These are phyloP conservation scores for Ophiognomonia clavigignenti-juglandacearum DNA, from an alignment of 2,329 filamentous ascomycete genomes.

Conservation along the genomic window DNA sequence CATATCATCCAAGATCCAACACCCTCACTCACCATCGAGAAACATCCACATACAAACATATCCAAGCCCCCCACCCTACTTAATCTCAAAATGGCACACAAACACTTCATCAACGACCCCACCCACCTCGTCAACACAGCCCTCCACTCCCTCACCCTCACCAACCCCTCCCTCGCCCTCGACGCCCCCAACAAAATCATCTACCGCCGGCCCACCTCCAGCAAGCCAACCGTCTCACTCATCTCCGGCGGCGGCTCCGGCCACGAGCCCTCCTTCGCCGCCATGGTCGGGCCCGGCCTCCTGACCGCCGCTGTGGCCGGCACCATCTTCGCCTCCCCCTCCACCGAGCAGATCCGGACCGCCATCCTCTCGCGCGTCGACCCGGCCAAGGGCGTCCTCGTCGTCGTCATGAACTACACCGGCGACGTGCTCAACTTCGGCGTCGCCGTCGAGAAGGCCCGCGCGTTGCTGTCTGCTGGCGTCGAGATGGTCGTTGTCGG, in stretches of 20 bases:
- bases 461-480: slow-evolving; percentile 64
- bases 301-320: slow-evolving; percentile 79
- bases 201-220: slow-evolving; percentile 57
- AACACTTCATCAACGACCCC: slow-evolving; percentile 88
- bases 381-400: slow-evolving; percentile 60
- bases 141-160: slow-evolving; percentile 71
- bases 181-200: slow-evolving; percentile 79
- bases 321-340: slow-evolving; percentile 74
- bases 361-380: slow-evolving; percentile 72
- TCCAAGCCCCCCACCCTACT: not conserved
- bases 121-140: slow-evolving; percentile 72
- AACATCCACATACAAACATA: not conserved
- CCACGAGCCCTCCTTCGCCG: slow-evolving; percentile 84
- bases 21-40: not conserved
- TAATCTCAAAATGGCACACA: slow-evolving; percentile 39
- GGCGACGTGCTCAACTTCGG: slow-evolving; percentile 89
- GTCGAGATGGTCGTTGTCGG: slow-evolving; percentile 89
- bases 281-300: slow-evolving; percentile 77
- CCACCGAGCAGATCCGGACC: slow-evolving; percentile 72
- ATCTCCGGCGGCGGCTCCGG: slow-evolving; percentile 86
- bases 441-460: slow-evolving; percentile 88
- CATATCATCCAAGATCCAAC: slow-evolving; percentile 1
- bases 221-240: slow-evolving; percentile 66
- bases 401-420: slow-evolving; percentile 96
- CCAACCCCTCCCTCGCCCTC: slow-evolving; percentile 78